Conservation (phyloP, 2,329 filamentous ascomycete genomes). For the Claviceps monticola region DNA sequence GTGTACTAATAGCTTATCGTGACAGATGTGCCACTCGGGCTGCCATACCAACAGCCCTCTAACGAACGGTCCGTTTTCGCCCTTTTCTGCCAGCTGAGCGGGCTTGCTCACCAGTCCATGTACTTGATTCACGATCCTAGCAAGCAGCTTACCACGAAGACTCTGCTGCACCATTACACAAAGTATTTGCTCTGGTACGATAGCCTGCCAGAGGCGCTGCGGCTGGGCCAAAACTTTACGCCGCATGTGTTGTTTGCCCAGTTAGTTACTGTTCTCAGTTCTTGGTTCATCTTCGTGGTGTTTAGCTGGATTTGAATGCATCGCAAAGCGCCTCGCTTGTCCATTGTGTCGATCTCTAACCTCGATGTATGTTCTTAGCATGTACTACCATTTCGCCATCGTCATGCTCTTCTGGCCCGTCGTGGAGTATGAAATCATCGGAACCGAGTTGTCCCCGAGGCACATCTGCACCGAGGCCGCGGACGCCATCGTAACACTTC, state of each 20-base stretch:
- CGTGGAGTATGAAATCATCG: conserved; percentile 47
- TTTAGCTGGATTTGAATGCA: no score
- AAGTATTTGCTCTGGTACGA: conserved; percentile 60
- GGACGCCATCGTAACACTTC: conserved; percentile 40
- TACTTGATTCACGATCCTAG: conserved; percentile 57
- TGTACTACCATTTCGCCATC: conserved; percentile 56
- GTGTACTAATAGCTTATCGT: background rate
- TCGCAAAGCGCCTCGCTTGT: background rate
- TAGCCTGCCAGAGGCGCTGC: conserved; percentile 46
- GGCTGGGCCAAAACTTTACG: conserved; percentile 52
- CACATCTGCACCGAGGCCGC: conserved; percentile 51
- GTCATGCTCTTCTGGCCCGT: conserved; percentile 58
- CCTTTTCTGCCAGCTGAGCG: conserved; percentile 56
- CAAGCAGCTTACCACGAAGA: conserved; percentile 45
- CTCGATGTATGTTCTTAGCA: conserved; percentile 24
- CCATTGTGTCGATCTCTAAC: background rate
- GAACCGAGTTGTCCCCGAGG: conserved; percentile 46
- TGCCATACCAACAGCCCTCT: conserved; percentile 44
- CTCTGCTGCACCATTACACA: conserved; percentile 48
- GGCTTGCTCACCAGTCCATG: conserved; percentile 56
- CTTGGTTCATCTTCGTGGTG: no score
- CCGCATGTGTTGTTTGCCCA: conserved; percentile 62
- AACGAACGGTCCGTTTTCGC: conserved; percentile 56
- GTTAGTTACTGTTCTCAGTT: conserved; percentile 30
- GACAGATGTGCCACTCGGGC: conserved; percentile 34